Evolutionary conservation across 139 green algal genomes (phyloP).

Genomic region (Chlorella sp.): DNA sequence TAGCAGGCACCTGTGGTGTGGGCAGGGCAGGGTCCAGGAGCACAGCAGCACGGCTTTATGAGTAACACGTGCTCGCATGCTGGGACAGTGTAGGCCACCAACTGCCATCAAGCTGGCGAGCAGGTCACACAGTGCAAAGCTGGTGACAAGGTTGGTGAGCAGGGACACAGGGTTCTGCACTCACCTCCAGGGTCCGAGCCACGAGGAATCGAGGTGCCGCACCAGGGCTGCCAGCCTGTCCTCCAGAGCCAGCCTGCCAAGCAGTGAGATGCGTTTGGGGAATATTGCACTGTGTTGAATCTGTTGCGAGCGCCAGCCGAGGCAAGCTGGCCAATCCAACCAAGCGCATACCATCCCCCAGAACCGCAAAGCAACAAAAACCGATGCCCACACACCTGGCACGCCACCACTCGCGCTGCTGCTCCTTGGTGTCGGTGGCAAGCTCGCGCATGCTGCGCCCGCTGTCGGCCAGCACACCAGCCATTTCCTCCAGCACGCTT

Average conservation of each 20-base stretch:
- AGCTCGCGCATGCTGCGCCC: conserved; percentile 62
- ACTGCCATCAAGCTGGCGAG: too few species aligned
- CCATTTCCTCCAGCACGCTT: conserved; percentile 47
- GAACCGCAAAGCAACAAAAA: background rate
- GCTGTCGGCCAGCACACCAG: conserved; percentile 60
- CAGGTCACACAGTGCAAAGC: background rate
- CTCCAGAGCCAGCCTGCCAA: conserved; percentile 56
- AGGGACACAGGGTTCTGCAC: background rate
- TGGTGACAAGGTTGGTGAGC: background rate
- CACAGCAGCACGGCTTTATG: background rate
- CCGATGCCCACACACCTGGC: conserved; percentile 33
- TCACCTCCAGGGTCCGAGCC: conserved; percentile 73
- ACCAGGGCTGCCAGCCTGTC: conserved; percentile 58
- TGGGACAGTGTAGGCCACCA: too few species aligned
- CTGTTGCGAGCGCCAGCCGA: too few species aligned
- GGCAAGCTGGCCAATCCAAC: too few species aligned
- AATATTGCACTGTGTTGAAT: background rate
- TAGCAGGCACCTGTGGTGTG: conserved; percentile 1
- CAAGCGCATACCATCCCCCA: too few species aligned
- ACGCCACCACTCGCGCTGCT: conserved; percentile 58
- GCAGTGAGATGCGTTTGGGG: too few species aligned
- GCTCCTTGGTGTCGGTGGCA: conserved; percentile 26
- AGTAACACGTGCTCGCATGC: too few species aligned
- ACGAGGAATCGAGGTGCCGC: conserved; percentile 55
- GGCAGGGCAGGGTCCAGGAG: background rate